phyloP scores from a whole-genome alignment of 192 early-diverging fungal species.

The Backusella sp. region DNA sequence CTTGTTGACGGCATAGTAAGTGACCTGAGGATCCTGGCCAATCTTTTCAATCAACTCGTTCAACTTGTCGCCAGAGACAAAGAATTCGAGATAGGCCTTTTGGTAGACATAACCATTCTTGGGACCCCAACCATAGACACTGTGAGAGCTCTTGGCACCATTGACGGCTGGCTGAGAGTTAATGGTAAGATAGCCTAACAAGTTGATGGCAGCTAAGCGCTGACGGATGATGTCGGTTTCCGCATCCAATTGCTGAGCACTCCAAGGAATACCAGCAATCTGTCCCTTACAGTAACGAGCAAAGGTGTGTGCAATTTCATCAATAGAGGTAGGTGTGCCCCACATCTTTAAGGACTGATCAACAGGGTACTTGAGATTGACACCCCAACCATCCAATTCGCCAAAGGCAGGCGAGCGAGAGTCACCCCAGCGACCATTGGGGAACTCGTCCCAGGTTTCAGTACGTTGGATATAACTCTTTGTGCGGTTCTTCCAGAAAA shows the following conservation, averaged over 20 bases:
- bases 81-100: conserved; percentile 98
- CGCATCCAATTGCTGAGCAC: conserved; percentile 69
- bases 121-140: conserved; percentile 93
- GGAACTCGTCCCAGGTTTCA: conserved; percentile 96
- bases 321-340: conserved; percentile 64
- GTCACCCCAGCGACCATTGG: conserved; percentile 98
- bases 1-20: conserved; percentile 90
- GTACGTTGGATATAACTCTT: conserved; percentile 90
- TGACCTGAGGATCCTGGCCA: conserved; percentile 64
- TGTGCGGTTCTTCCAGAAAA: conserved; percentile 97
- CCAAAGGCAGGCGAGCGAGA: conserved; percentile 91
- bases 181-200: conserved; percentile 84
- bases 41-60: conserved; percentile 73
- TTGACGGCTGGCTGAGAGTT: conserved; percentile 97
- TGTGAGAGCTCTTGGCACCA: conserved; percentile 73
- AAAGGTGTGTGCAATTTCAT: conserved; percentile 79
- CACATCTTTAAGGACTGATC: conserved; percentile 73
- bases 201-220: conserved; percentile 70
- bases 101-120: conserved; percentile 96
- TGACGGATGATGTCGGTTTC: conserved; percentile 72
- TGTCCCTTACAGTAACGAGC: conserved; percentile 79
- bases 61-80: conserved; percentile 69
- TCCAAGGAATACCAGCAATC: conserved; percentile 90
- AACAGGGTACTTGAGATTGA: conserved; percentile 69
- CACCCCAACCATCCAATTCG: conserved; percentile 76